phyloP scores from a whole-genome alignment of 805 yeast genomes.

The Candida fluviatilis region DNA sequence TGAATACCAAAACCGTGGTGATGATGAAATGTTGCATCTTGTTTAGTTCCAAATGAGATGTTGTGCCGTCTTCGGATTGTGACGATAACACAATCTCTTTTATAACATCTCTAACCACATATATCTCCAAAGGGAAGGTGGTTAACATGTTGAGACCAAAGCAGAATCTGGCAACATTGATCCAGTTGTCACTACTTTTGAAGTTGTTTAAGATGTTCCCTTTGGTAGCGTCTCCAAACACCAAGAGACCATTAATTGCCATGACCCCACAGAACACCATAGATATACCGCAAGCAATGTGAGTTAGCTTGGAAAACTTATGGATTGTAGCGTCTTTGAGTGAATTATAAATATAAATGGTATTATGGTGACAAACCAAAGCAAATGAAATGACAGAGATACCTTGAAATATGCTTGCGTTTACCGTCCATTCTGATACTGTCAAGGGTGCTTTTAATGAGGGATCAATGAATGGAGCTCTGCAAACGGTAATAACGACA shows the following conservation, averaged over 20 bases:
- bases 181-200: conserved; percentile 65
- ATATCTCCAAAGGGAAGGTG: conserved; percentile 85
- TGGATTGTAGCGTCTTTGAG: conserved; percentile 70
- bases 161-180: conserved; percentile 84
- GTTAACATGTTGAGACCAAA: conserved; percentile 92
- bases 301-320: conserved; percentile 74
- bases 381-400: conserved; percentile 94
- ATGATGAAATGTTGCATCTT: conserved; percentile 52
- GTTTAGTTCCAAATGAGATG: conserved; percentile 39
- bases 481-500: conserved; percentile 62
- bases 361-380: conserved; percentile 91
- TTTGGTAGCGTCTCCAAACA: conserved; percentile 72
- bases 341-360: conserved; percentile 84
- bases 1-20: conserved; percentile 61
- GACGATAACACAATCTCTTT: conserved; percentile 49
- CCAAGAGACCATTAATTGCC: conserved; percentile 75
- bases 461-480: conserved; percentile 62
- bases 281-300: conserved; percentile 76
- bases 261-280: conserved; percentile 73
- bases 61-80: conserved; percentile 18
- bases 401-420: conserved; percentile 75
- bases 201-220: conserved; percentile 90
- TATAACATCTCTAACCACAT: conserved; percentile 86
- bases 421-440: conserved; percentile 46
- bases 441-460: conserved; percentile 48